Base-by-base conservation (phyloP, 352 stramenopile species). In the Peronospora destructor region DNA sequence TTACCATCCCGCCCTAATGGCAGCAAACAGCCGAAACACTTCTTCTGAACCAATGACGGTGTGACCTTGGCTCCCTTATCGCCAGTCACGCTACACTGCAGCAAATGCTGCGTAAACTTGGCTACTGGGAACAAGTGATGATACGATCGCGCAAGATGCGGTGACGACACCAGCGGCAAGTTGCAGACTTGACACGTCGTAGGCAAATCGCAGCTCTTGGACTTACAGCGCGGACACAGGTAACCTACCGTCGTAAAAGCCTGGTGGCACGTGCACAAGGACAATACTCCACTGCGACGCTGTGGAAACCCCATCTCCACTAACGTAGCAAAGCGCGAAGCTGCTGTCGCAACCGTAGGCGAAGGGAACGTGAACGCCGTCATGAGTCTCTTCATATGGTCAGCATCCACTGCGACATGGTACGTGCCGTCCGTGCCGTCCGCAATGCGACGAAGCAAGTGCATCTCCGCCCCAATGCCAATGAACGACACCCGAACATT, bases 101-200 rank as follows among this genome's bases (percentile, higher is more conserved):
- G 40, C 12, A 68, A 61, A 8, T 64, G 75, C 64, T 95, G 90
- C 11, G 83, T 60, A 70, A 98, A 99, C 39, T 93, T 94, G 42
- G 81, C 72, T 7, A 99, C 89, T 2, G 95, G 95, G 60, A 99
- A 99, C 44, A 99, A 79, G 70, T 99, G 96, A 66, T 99, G 96
- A 74, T 98, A 98, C 5, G 89, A 98, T 16, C 95, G 76, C 51
- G 95, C 95, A 12, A 99, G 77, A 62, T 98, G 95, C n/a, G 95
- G 93, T 33, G 94, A 97, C 45, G 96, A 89, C 26, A 93, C 94
- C n/a, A 99, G 74, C 53, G 96, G 90, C 44, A 99, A 63, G 53
- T 94, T 95, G 71, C 95, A 99, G 19, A 99, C 92, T 49, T 94
- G 81, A 76, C 95, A 99, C 48, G 94, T 91, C 0, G 84, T 96